Evolutionary conservation across 495 filamentous ascomycete species (phyloP), one percentile per base, ranked within the genome.

Genomic region (Xylaria curta): DNA sequence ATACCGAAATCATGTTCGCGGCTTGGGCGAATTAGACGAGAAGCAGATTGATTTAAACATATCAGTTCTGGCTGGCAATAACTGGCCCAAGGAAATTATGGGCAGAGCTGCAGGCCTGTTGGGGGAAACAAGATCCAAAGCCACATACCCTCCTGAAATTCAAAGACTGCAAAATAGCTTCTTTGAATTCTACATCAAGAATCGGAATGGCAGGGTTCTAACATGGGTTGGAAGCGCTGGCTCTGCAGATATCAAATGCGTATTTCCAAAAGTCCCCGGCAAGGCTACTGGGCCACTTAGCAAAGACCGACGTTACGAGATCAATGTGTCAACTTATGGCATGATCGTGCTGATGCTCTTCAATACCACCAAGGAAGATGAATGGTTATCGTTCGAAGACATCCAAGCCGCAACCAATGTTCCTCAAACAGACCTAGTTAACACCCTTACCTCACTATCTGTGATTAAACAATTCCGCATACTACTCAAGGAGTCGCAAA

Each of bases 21-120:
- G 83, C 21, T 82, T 90, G 4, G 91, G 89, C 9, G 92, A 92
- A 68, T 82, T 84, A 0, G 92, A 93, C 65, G 81, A 86, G 28
- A 91, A 88, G 76, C 89, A 86, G 33, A 87, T 93, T 40, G 96
- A 98, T 19, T 84, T 99, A 31, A 87, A 86, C 53, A 90, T 97
- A 81, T 92, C 90, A 70, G 90, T 98, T 53, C 86, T 99, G 49
- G 98, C 96, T 6, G 93, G 89, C 72, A 98, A 95, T 65, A 94
- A 94, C 78, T 99, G 96, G 96, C 96, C 96, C 2, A 87, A 93
- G 75, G 94, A 97, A 67, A 84, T 91, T 44, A 95, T 97, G 91
- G 88, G 90, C 13, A 71, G 69, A 59, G 75, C 24, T 4, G 53
- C 69, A 42, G 70, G 73, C 24, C 51, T 73, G 59, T 81, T 84